Percentiles rank a stretch among this genome's conserved stretches.
These are phyloP conservation scores for Fallopia convolvulus DNA, from an alignment of 148 eudicot species.

Conservation along the genomic window DNA sequence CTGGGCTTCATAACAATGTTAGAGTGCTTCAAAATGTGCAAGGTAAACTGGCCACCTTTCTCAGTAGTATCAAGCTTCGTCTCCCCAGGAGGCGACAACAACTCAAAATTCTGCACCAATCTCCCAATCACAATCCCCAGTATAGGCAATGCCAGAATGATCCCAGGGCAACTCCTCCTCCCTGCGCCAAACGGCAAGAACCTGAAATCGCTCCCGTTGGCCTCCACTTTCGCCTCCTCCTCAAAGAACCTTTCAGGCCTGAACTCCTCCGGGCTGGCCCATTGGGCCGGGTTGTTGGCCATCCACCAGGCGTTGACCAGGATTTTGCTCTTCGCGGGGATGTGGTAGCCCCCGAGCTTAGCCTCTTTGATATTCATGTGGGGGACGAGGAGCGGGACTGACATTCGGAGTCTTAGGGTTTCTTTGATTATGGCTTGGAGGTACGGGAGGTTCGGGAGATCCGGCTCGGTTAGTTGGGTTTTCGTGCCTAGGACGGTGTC, in stretches of 20 bases:
- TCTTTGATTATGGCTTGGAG: conserved; percentile 56
- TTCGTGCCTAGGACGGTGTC: conserved; percentile 21
- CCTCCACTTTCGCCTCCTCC: conserved; percentile 45
- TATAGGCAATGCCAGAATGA: conserved; percentile 58
- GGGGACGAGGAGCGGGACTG: conserved; percentile 60
- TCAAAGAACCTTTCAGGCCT: conserved; percentile 60
- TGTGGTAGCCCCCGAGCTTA: conserved; percentile 43
- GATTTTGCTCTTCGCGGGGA: conserved; percentile 49
- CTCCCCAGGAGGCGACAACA: conserved; percentile 34
- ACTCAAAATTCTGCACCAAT: conserved; percentile 42
- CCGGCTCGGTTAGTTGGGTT: conserved; percentile 33
- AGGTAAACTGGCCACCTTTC: conserved; percentile 60
- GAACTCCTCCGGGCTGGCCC: conserved; percentile 45
- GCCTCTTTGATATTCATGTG: conserved; percentile 70
- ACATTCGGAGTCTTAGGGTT: conserved; percentile 43
- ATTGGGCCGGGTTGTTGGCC: conserved; percentile 55
- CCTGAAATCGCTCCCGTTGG: conserved; percentile 45
- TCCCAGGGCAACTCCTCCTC: conserved; percentile 73
- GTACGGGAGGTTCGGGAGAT: conserved; percentile 39
- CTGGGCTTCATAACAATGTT: conserved; percentile 39
- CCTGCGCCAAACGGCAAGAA: conserved; percentile 63
- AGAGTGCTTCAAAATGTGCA: conserved; percentile 56
- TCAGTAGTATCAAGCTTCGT: conserved; percentile 42
- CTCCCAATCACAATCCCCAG: conserved; percentile 36
- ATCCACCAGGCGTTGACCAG: conserved; percentile 77